phyloP scores from a whole-genome alignment of 176 grass and related monocot genomes.

The Aegilops umbellulata region DNA sequence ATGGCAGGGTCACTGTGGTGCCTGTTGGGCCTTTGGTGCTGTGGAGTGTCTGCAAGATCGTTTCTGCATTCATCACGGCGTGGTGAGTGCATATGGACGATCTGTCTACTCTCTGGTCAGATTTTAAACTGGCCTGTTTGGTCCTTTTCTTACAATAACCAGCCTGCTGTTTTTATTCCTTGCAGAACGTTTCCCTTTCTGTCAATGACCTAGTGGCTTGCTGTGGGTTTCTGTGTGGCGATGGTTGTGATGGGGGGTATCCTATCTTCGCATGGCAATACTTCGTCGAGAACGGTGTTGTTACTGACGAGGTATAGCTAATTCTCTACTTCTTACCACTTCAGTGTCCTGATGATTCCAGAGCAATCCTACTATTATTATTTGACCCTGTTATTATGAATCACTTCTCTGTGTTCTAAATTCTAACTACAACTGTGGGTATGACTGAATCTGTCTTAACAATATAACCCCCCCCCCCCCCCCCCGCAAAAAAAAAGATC shows the following conservation, averaged over 20 bases:
- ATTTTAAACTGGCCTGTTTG: conserved; percentile 8
- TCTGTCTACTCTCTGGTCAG: neutral
- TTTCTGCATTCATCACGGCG: conserved; percentile 78
- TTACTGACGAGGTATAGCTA: conserved; percentile 80
- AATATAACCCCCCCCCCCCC: no score
- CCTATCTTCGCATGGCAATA: conserved; percentile 80
- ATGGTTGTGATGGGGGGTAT: conserved; percentile 96
- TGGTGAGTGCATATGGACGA: conserved; percentile 31
- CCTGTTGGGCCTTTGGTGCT: conserved; percentile 91
- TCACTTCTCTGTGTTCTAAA: neutral
- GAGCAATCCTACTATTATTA: neutral
- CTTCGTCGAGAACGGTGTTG: conserved; percentile 81
- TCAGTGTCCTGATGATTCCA: neutral
- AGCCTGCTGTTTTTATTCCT: conserved; percentile 10
- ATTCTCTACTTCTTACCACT: conserved; percentile 4
- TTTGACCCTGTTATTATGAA: neutral
- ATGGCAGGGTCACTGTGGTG: conserved; percentile 84
- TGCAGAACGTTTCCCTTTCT: conserved; percentile 79
- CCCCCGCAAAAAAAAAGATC: no score
- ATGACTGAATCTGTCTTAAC: neutral
- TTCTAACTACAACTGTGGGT: neutral
- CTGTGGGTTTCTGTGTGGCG: conserved; percentile 96
- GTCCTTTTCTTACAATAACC: conserved; percentile 4
- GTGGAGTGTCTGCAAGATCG: conserved; percentile 91
- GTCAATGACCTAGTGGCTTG: conserved; percentile 87